Conservation (phyloP, 2,329 filamentous ascomycete species). For the Domatiomyces globalis region DNA sequence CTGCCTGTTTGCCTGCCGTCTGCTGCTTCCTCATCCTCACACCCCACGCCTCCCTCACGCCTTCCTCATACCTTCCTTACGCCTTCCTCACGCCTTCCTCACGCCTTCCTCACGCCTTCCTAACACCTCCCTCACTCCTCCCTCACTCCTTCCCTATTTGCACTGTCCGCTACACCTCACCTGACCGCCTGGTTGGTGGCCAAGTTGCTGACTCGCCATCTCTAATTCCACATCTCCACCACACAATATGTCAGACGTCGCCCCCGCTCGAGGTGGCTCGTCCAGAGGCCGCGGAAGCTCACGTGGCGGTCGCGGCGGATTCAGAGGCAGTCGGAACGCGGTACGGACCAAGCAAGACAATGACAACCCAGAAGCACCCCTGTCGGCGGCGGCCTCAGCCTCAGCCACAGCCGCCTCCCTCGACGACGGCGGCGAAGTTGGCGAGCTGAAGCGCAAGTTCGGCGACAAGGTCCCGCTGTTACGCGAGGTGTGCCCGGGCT, state of each 20-base stretch:
- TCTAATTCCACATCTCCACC: neutral
- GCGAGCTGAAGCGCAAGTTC: conserved; percentile 83
- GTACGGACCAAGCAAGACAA: conserved; percentile 53
- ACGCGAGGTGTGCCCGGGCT: conserved; percentile 86
- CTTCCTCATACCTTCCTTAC: too few relatives aligned
- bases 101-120: too few relatives aligned
- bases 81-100: too few relatives aligned
- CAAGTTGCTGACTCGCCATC: neutral
- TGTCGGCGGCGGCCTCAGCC: neutral
- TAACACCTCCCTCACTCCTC: neutral
- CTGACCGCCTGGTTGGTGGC: neutral
- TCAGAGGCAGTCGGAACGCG: conserved; percentile 55
- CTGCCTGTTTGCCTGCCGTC: neutral
- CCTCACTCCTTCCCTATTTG: neutral
- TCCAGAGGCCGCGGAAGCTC: conserved; percentile 16
- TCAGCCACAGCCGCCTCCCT: conserved; percentile 38
- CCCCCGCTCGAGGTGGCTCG: neutral
- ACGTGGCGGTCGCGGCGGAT: conserved; percentile 60
- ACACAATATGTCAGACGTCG: neutral
- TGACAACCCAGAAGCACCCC: conserved; percentile 51
- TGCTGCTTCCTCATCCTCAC: neutral
- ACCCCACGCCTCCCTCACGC: neutral
- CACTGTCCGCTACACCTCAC: neutral
- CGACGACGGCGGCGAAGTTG: conserved; percentile 78
- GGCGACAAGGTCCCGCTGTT: conserved; percentile 63